Base-by-base conservation (phyloP, 2,329 filamentous ascomycete species). In the Aureobasidium subglaciale region DNA sequence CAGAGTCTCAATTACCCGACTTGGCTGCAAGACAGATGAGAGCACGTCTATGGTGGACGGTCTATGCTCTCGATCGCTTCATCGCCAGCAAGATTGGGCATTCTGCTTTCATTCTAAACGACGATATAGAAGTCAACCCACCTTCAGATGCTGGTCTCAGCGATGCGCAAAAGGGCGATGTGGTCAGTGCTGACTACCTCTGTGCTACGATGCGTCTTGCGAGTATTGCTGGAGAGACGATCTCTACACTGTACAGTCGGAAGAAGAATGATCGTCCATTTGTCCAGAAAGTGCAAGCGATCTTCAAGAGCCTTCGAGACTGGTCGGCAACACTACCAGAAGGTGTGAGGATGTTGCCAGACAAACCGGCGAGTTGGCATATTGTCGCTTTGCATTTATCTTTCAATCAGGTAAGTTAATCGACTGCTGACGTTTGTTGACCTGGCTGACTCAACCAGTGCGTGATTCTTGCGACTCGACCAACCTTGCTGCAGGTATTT, bases 191-290 rank as follows among this genome's bases (percentile, higher is more conserved):
- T 64, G 63, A 63, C 58, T 73, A 65, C 68, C 71, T 68, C 62
- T 64, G 56, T 10, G 72, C 71, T 1, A 71, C 67, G 3, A 65
- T 76, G 7, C 65, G 69, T 0, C 64, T 78, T 0, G 73, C 74
- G 0, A 63, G 66, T 1, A 62, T 70, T 13, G 59, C 63, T 3
- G 62, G 62, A 11, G 62, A 64, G n/a, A 62, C 63, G 13, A 63
- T 67, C 2, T 60, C 58, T n/a, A 61, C 60, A 1, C 61, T 69
- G 1, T 69, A 69, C 55, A 63, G 63, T 9, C 58, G 67, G 38
- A 64, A 61, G 30, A 63, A 62, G 32, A 67, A 43, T 59, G 60
- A 22, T 61, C 58, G 8, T 58, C 64, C 6, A 65, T 69, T 52
- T 65, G 66, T 20, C 67, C 67, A 53, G 60, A 70, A 30, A 69